These are phyloP conservation scores for Penicillium sp. DNA, from an alignment of 2,329 filamentous ascomycete genomes.

Conservation along the genomic window DNA sequence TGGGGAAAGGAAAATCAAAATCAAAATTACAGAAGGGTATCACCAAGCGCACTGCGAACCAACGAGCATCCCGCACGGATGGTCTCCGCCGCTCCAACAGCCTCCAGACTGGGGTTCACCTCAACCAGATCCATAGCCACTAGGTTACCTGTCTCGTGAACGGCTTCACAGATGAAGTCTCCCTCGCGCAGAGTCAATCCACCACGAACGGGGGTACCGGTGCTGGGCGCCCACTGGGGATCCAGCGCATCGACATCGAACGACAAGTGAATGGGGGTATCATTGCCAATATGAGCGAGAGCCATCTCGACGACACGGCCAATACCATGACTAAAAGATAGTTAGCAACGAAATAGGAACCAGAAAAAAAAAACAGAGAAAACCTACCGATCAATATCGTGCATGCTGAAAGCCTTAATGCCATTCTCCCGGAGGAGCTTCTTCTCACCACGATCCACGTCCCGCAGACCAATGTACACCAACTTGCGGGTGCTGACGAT, in stretches of 20 bases:
- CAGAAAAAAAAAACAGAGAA: background rate
- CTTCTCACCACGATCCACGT: slow-evolving; percentile 95
- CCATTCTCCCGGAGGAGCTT: slow-evolving; percentile 81
- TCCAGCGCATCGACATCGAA: slow-evolving; percentile 97
- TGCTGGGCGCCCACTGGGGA: slow-evolving; percentile 93
- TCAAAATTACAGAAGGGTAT: slow-evolving; percentile 71
- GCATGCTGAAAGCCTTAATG: slow-evolving; percentile 98
- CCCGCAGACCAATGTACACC: slow-evolving; percentile 93
- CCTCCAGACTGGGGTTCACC: slow-evolving; percentile 72
- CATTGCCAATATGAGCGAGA: slow-evolving; percentile 88
- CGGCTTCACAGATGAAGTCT: slow-evolving; percentile 91
- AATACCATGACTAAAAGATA: slow-evolving; percentile 73
- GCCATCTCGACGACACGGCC: slow-evolving; percentile 97
- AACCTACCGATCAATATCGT: slow-evolving; percentile 84
- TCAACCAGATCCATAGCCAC: slow-evolving; percentile 81
- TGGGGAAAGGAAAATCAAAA: background rate
- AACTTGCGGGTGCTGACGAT: slow-evolving; percentile 73
- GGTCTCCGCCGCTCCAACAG: slow-evolving; percentile 76
- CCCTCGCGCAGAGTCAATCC: slow-evolving; percentile 92
- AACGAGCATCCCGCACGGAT: slow-evolving; percentile 88
- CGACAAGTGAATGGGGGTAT: slow-evolving; percentile 94
- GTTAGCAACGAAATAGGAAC: slow-evolving; percentile 3
- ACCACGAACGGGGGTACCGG: slow-evolving; percentile 89
- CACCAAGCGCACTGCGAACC: slow-evolving; percentile 86
- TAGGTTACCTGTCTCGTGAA: slow-evolving; percentile 76